Percentiles rank a stretch among this genome's conserved stretches.
phyloP scores from a whole-genome alignment of 1,284 basidiomycete genomes.

The Rhodofomes roseus region DNA sequence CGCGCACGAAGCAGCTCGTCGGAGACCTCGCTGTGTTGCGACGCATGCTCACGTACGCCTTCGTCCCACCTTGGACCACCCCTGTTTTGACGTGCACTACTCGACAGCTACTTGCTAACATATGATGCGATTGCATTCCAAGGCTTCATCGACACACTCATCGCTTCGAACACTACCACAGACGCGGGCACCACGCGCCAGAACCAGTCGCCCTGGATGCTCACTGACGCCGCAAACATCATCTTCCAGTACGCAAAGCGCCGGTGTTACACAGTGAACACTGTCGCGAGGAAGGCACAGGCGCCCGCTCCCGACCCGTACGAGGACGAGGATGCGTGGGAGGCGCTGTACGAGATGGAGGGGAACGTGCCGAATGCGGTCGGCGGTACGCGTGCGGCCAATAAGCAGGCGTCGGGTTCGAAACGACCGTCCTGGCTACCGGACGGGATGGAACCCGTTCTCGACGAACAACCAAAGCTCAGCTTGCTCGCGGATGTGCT shows the following conservation, averaged over 20 bases:
- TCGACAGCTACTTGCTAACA: slow-evolving; percentile 75
- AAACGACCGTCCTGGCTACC: slow-evolving; percentile 61
- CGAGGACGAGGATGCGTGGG: slow-evolving; percentile 74
- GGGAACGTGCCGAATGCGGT: slow-evolving; percentile 22
- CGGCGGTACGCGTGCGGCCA: background rate
- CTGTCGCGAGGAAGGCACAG: slow-evolving; percentile 24
- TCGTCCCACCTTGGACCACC: background rate
- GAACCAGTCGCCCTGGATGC: slow-evolving; percentile 82
- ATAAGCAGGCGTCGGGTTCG: background rate
- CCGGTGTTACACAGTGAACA: slow-evolving; percentile 66
- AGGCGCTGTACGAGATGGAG: slow-evolving; percentile 59
- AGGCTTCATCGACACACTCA: slow-evolving; percentile 87
- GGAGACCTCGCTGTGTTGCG: slow-evolving; percentile 85
- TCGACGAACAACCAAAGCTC: slow-evolving; percentile 98
- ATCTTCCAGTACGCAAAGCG: slow-evolving; percentile 85
- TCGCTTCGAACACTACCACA: slow-evolving; percentile 67
- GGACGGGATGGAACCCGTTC: slow-evolving; percentile 76
- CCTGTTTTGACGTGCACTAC: slow-evolving; percentile 5
- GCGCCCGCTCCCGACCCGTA: slow-evolving; percentile 29
- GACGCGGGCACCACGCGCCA: slow-evolving; percentile 49
- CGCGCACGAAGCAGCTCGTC: slow-evolving; percentile 89
- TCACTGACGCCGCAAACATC: slow-evolving; percentile 85
- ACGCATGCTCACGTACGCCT: slow-evolving; percentile 73
- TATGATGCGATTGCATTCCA: slow-evolving; percentile 93
- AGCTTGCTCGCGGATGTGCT: slow-evolving; percentile 79